phyloP scores from a whole-genome alignment of 2,329 filamentous ascomycete species.

The Xylaria multiplex region DNA sequence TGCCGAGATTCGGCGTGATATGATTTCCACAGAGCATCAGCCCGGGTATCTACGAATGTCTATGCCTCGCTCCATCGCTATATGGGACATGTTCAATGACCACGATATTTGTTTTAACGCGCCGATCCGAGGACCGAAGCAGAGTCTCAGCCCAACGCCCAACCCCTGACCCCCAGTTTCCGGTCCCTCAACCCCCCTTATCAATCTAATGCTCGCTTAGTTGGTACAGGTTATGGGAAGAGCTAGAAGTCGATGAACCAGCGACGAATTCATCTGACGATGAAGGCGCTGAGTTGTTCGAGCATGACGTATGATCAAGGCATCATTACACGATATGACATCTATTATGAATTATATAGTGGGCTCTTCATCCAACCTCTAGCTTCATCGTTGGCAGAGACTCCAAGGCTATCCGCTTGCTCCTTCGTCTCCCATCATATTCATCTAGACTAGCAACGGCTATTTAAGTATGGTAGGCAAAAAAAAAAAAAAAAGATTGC shows the following conservation, averaged over 20 bases:
- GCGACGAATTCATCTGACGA: background rate
- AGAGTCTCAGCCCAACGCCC: background rate
- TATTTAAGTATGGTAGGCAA: no score
- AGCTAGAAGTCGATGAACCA: background rate
- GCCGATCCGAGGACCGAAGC: background rate
- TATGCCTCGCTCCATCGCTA: background rate
- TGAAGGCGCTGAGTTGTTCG: background rate
- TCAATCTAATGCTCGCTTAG: constrained; percentile 1
- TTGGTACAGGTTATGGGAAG: background rate
- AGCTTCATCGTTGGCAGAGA: no score
- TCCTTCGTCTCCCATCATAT: no score
- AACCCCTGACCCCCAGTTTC: no score
- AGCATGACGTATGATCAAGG: background rate
- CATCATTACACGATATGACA: background rate
- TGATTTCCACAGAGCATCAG: background rate
- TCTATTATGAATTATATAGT: background rate
- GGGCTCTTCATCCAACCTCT: background rate
- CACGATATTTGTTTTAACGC: background rate
- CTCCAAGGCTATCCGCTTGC: no score
- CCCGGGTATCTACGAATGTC: background rate
- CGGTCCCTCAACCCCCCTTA: background rate
- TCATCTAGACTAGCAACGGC: no score
- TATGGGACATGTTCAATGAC: background rate
- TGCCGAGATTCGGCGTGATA: background rate
- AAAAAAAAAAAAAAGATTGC: no score